Base-by-base conservation (phyloP, 805 yeast genomes). In the Schwanniomyces sp. region DNA sequence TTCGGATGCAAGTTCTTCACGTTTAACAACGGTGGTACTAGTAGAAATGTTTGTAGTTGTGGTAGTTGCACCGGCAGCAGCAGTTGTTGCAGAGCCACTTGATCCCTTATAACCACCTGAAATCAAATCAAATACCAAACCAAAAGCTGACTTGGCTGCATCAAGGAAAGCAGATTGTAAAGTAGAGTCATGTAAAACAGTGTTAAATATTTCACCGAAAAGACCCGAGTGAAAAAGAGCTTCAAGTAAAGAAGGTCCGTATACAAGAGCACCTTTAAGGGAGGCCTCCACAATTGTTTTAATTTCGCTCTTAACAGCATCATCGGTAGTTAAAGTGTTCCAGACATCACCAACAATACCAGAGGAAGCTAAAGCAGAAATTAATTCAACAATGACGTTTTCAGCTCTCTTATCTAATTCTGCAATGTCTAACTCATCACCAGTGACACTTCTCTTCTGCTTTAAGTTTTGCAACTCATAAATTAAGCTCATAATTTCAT, bases 181-280 rank as follows among this genome's bases (percentile, higher is more conserved):
- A 34, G 58, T 61, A 27, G 58, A 4, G 58, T 68, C 70, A 55
- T 70, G 63, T 40, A 63, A 46, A 41, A 72, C 49, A 44, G 55
- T 59, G 47, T 51, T 52, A 59, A 70, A 67, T 42, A 72, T 50
- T 27, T 59, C 62, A 44, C 61, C 59, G 45, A 73, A 47, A 49
- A 71, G 66, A 48, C 76, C 76, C 29, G 77, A 71, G 55, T 70
- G 58, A 68, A 64, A 72, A 50, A 73, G 52, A 44, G 76, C 76
- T 45, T 61, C 57, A 49, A 72, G 54, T 58, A 73, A 70, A 36
- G 72, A 61, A 43, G 76, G 74, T 44, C 72, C 78, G 45, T 71
- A 63, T 36, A 65, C 66, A 50, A 71, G 42, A 40, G 72, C 69
- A 39, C 66, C 63, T 49, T 59, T 51, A 44, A 72, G 34, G 34